Conservation (phyloP, 129 eudicot genomes). For the Escallonia rubra region DNA sequence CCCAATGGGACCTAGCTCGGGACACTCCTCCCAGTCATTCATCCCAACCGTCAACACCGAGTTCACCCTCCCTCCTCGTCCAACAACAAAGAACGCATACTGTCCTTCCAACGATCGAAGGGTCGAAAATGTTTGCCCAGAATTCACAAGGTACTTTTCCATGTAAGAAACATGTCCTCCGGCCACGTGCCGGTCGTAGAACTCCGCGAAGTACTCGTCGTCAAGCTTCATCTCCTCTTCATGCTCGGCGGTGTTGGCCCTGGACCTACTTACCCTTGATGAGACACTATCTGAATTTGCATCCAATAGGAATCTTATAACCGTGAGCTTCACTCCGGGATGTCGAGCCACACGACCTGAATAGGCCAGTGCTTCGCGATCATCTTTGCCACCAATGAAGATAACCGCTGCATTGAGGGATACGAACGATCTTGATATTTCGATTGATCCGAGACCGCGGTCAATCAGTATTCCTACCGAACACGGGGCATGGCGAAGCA, state of each 20-base stretch:
- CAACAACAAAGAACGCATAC: slow-evolving; percentile 67
- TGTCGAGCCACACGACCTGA: slow-evolving; percentile 82
- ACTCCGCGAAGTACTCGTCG: slow-evolving; percentile 82
- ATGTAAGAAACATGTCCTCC: slow-evolving; percentile 69
- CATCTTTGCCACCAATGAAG: slow-evolving; percentile 91
- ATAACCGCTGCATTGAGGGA: slow-evolving; percentile 53
- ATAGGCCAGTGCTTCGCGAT: slow-evolving; percentile 78
- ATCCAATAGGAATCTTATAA: slow-evolving; percentile 71
- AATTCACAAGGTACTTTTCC: slow-evolving; percentile 76
- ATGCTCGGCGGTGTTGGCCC: slow-evolving; percentile 48
- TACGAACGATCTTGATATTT: slow-evolving; percentile 30
- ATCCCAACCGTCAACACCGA: slow-evolving; percentile 77
- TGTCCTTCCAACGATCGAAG: slow-evolving; percentile 75
- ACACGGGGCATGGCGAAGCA: slow-evolving; percentile 81
- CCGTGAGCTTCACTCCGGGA: slow-evolving; percentile 77
- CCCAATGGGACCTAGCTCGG: slow-evolving; percentile 90
- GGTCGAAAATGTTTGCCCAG: slow-evolving; percentile 80
- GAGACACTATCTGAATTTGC: slow-evolving; percentile 50
- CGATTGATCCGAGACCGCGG: slow-evolving; percentile 73
- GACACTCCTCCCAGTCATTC: slow-evolving; percentile 98
- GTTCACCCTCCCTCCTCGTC: slow-evolving; percentile 79
- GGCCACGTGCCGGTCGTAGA: slow-evolving; percentile 73
- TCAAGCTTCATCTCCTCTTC: slow-evolving; percentile 84
- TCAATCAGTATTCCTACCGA: slow-evolving; percentile 79
- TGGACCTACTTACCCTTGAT: slow-evolving; percentile 34